phyloP scores from a whole-genome alignment of 306 rosid genomes.

The Fragaria iinumae region DNA sequence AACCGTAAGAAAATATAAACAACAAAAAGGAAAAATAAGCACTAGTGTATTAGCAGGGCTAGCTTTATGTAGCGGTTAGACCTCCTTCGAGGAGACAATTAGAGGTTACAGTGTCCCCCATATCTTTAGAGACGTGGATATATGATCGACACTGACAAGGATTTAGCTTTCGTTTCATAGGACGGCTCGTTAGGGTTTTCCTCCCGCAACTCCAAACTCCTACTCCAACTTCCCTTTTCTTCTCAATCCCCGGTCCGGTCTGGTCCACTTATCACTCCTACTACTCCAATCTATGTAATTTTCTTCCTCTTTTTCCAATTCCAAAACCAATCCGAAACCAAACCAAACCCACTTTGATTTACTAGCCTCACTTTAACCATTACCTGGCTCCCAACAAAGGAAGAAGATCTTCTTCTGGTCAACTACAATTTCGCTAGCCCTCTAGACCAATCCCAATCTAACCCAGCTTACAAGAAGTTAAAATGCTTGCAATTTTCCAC shows the following conservation, averaged over 20 bases:
- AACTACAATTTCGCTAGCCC: constrained; percentile 64
- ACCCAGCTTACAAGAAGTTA: not conserved
- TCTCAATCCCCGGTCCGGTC: constrained; percentile 19
- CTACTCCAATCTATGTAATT: not conserved
- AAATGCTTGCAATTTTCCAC: not conserved
- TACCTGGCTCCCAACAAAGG: constrained; percentile 31
- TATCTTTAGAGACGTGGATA: constrained; percentile 30
- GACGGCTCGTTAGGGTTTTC: constrained; percentile 44
- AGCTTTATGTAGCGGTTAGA: constrained; percentile 51
- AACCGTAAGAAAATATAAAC: not conserved
- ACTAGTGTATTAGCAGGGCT: constrained; percentile 20
- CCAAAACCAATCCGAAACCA: not conserved
- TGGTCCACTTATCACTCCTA: constrained; percentile 39
- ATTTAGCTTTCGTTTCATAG: constrained; percentile 33
- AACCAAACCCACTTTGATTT: constrained; percentile 14
- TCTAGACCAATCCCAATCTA: constrained; percentile 61
- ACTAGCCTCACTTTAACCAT: constrained; percentile 34
- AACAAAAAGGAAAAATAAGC: constrained; percentile 19
- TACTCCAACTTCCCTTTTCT: constrained; percentile 2
- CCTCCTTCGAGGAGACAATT: constrained; percentile 68
- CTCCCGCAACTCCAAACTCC: constrained; percentile 14
- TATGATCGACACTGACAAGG: constrained; percentile 46
- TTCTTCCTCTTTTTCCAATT: constrained; percentile 6
- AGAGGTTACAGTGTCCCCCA: constrained; percentile 59
- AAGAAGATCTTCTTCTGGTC: constrained; percentile 41